Evolutionary conservation across 169 alveolate genomes (phyloP), one percentile per base, ranked within the genome.

Genomic region (Perkinsus olseni): DNA sequence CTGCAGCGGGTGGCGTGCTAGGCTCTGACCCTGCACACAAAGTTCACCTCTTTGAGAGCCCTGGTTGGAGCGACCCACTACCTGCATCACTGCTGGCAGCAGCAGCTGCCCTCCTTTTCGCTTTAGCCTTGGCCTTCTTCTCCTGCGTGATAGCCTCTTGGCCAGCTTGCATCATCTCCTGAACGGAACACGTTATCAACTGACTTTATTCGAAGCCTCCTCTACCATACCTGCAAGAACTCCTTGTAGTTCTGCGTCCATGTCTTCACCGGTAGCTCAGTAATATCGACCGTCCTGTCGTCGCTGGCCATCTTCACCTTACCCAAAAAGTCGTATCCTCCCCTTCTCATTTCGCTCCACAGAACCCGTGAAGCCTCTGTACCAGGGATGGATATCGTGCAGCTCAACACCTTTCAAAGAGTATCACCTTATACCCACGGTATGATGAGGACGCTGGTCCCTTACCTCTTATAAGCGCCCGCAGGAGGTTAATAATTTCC

Each of bases 181-280:
- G 31, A 62, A n/a, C n/a, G n/a, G n/a, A n/a, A n/a, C n/a, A n/a
- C n/a, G 37, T 6, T 62, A 4, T 21, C 10, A 0, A 0, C 82
- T 28, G 34, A 62, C 34, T 21, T 62, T 28, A 62, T 28, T 62
- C 10, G 8, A 62, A 62, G 13, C 13, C 28, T 4, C 37, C 82
- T 62, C 28, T 3, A 21, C 91, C 96, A 93, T 31, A 96, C 96
- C 94, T 98, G 99, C 91, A 98, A 95, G 97, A 97, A 98, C 91
- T 97, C 99, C 94, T 98, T 97, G 96, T 98, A 99, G 95, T 98
- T 99, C 96, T 98, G 98, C 31, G 99, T 99, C 99, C 99, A 98
- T 94, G 97, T 97, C 91, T 97, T 97, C 91, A 99, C 96, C 1
- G 99, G 99, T n/a, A 99, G 97, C 96, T 99, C 99, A 38, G 99